These are phyloP conservation scores for Neurospora sp. DNA, from an alignment of 495 filamentous ascomycete species.

Conservation along the genomic window DNA sequence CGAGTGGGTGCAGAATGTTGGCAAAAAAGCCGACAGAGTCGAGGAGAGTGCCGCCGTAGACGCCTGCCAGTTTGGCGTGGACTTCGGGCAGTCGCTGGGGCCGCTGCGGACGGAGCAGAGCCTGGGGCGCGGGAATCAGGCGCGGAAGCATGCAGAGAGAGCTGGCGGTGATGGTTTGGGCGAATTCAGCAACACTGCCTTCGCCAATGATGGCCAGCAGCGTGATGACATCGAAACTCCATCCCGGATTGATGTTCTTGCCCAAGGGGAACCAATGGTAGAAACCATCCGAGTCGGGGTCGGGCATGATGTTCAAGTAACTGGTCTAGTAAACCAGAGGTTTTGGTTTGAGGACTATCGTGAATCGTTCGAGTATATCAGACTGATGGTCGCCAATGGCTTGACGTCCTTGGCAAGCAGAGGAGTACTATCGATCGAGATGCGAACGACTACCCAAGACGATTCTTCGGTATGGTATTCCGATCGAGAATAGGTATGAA, in stretches of 20 bases:
- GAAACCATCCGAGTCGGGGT: slow-evolving; percentile 4
- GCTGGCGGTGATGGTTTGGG: slow-evolving; percentile 47
- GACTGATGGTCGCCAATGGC: neutral
- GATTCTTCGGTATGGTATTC: neutral
- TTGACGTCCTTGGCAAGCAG: neutral
- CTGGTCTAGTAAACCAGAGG: neutral
- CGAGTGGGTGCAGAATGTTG: slow-evolving; percentile 47
- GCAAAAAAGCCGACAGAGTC: slow-evolving; percentile 52
- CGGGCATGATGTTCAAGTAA: slow-evolving; percentile 10
- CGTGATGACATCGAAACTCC: slow-evolving; percentile 52
- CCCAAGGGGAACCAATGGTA: slow-evolving; percentile 30
- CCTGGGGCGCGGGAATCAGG: slow-evolving; percentile 58
- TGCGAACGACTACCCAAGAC: neutral
- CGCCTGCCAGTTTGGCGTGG: slow-evolving; percentile 43
- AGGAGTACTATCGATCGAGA: neutral
- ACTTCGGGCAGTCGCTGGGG: slow-evolving; percentile 46
- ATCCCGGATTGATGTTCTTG: slow-evolving; percentile 26
- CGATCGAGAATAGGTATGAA: neutral
- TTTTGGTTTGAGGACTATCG: neutral
- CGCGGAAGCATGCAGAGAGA: slow-evolving; percentile 49
- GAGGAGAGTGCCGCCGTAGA: slow-evolving; percentile 45
- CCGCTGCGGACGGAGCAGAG: slow-evolving; percentile 46
- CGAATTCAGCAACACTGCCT: slow-evolving; percentile 44
- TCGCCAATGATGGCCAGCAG: slow-evolving; percentile 57
- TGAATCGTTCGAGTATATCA: neutral